Evolutionary conservation across 352 stramenopile genomes (phyloP), one percentile per base, ranked within the genome.

Genomic region (Globisporangium okanoganense): DNA sequence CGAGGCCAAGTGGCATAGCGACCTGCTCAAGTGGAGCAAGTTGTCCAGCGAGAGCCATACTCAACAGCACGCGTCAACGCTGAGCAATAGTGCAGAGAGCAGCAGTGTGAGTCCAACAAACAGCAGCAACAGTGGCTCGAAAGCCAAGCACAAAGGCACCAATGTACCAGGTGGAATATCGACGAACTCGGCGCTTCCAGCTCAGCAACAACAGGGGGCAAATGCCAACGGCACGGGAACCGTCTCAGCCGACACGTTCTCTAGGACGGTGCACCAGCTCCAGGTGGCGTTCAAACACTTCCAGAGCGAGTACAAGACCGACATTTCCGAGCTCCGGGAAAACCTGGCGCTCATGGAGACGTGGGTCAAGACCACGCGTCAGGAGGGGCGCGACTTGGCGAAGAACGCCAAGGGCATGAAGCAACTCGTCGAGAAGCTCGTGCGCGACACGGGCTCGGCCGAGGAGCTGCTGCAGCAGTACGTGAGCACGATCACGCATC

Each of bases 401-500:
- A 78, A 79, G 47, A 88, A 69, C 9, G 67, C 73, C 31, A 75
- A 80, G 45, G 81, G 81, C 25, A 65, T 92, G 36, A 89, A 92
- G 65, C 60, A 87, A 36, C 75, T 93, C 14, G 75, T 93, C 1
- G 83, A 90, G 67, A 90, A 90, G 58, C 70, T 90, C 2, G 77
- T 93, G 67, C 83, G 83, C 2, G 80, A 90, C 49, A 88, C 79
- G 24, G 81, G 80, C 10, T 82, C 73, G 7, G 81, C 78, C 0
- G 80, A 92, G 60, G 70, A 85, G 44, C 59, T 94, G 47, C 69
- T 94, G 31, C 84, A 91, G 67, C 82, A 89, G 64, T 92, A 92
- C 56, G 82, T 94, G 63, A 88, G 82, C 55, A 90, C 82, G 22
- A 92, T 94, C 56, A 92, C 84, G 44, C 82, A 94, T 58, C 84